These are phyloP conservation scores for Phytophthora tubulina DNA, from an alignment of 352 stramenopile species.

Conservation along the genomic window DNA sequence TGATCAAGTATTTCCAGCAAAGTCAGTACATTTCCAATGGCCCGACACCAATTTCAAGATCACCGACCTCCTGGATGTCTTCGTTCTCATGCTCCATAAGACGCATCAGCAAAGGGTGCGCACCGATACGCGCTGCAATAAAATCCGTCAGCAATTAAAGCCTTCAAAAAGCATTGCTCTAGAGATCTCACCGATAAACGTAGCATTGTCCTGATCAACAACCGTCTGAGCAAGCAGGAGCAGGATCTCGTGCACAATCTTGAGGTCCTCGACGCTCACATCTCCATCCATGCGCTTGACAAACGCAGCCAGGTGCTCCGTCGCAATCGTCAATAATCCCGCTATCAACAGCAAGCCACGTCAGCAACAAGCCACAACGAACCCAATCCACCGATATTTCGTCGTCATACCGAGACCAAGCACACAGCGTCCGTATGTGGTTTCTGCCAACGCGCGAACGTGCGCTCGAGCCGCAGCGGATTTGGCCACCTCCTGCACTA, in stretches of 20 bases:
- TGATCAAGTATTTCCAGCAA: constrained; percentile 1
- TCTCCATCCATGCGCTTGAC: constrained; percentile 33
- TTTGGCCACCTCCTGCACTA: constrained; percentile 37
- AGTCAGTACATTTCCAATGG: background rate
- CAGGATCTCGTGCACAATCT: constrained; percentile 50
- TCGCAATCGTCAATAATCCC: constrained; percentile 68
- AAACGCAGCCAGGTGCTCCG: constrained; percentile 61
- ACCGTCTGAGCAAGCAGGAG: constrained; percentile 59
- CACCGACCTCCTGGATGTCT: constrained; percentile 72
- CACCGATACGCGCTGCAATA: constrained; percentile 64
- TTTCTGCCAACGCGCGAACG: constrained; percentile 36
- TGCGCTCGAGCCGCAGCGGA: constrained; percentile 42
- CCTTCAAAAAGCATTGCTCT: background rate
- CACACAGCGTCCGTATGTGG: constrained; percentile 76
- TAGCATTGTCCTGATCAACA: constrained; percentile 86
- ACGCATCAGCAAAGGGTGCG: constrained; percentile 70
- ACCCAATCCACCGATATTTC: background rate
- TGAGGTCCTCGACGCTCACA: constrained; percentile 40
- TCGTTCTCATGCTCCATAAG: constrained; percentile 86
- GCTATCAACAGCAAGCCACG: constrained; percentile 43
- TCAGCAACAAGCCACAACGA: background rate
- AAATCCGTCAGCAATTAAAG: constrained; percentile 1
- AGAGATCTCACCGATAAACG: constrained; percentile 64
- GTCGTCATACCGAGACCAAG: constrained; percentile 70
- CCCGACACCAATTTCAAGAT: background rate